phyloP scores from a whole-genome alignment of 164 flowering plant genomes.

The Aristolochia californica region DNA sequence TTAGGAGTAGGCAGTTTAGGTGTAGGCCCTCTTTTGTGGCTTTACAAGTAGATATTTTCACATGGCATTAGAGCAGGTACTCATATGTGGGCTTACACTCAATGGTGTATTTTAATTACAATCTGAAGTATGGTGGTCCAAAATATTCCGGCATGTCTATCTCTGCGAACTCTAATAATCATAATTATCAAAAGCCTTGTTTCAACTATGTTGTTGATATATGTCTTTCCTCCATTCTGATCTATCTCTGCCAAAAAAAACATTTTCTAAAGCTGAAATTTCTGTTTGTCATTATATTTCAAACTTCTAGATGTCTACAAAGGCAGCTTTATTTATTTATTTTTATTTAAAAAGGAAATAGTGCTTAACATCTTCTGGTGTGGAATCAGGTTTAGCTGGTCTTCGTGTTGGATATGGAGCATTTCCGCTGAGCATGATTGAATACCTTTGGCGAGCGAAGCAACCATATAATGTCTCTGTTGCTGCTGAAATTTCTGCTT shows the following conservation, averaged over 20 bases:
- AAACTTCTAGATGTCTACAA: background rate
- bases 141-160: too few species aligned
- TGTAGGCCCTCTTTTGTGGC: too few species aligned
- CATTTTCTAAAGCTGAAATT: background rate
- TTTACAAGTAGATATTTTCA: too few species aligned
- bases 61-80: too few species aligned
- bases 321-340: background rate
- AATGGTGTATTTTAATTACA: too few species aligned
- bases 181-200: background rate
- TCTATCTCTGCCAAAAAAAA: too few species aligned
- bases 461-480: slow-evolving; percentile 99
- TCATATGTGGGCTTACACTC: too few species aligned
- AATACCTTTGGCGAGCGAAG: slow-evolving; percentile 95
- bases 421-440: slow-evolving; percentile 81
- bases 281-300: background rate
- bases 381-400: slow-evolving; percentile 82
- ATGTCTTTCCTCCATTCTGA: too few species aligned
- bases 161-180: background rate
- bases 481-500: slow-evolving; percentile 95
- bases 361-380: too few species aligned
- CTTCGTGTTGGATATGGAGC: slow-evolving; percentile 94
- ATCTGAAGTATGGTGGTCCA: too few species aligned
- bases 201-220: too few species aligned
- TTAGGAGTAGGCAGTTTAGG: too few species aligned
- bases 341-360: background rate